Evolutionary conservation across 495 filamentous ascomycete genomes (phyloP).

Genomic region (Tuber calosporum): DNA sequence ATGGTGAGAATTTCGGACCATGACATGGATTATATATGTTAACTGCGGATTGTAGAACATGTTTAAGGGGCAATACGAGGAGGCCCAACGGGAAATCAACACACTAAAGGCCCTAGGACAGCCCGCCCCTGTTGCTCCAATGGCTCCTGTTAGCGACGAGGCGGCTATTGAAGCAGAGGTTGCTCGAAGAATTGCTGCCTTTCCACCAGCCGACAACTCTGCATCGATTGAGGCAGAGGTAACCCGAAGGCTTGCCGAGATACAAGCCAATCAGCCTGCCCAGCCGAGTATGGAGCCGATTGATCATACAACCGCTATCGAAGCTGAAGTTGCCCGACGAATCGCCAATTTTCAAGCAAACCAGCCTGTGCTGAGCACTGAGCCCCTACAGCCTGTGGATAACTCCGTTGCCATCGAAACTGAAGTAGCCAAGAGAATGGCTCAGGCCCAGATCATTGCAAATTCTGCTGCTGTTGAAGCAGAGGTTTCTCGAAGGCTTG

Average conservation of each 20-base stretch:
- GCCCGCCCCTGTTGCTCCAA: slow-evolving; percentile 14
- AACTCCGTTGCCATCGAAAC: slow-evolving; percentile 39
- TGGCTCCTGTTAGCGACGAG: slow-evolving; percentile 29
- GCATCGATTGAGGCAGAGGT: slow-evolving; percentile 40
- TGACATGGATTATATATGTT: slow-evolving; percentile 5
- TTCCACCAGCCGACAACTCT: slow-evolving; percentile 40
- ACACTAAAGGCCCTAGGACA: slow-evolving; percentile 20
- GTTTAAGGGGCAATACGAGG: slow-evolving; percentile 25
- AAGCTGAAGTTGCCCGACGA: slow-evolving; percentile 34
- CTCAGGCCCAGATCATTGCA: slow-evolving; percentile 8
- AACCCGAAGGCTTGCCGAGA: slow-evolving; percentile 24
- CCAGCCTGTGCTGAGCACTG: slow-evolving; percentile 15
- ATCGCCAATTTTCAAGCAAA: slow-evolving; percentile 18
- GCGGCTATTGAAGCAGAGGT: slow-evolving; percentile 46
- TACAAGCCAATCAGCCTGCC: slow-evolving; percentile 8
- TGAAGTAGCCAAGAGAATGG: slow-evolving; percentile 21
- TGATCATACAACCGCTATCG: slow-evolving; percentile 23
- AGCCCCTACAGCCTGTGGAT: slow-evolving; percentile 44
- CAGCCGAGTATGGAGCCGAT: neutral
- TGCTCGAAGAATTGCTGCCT: slow-evolving; percentile 48
- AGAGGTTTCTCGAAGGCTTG: slow-evolving; percentile 19
- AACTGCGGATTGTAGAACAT: slow-evolving; percentile 15
- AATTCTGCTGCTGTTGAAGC: slow-evolving; percentile 34
- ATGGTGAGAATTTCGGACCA: neutral
- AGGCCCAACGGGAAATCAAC: slow-evolving; percentile 24